Percentiles rank a stretch among this genome's conserved stretches.
Evolutionary conservation across 441 rosid genomes (phyloP).

Genomic region (Croton setiger): DNA sequence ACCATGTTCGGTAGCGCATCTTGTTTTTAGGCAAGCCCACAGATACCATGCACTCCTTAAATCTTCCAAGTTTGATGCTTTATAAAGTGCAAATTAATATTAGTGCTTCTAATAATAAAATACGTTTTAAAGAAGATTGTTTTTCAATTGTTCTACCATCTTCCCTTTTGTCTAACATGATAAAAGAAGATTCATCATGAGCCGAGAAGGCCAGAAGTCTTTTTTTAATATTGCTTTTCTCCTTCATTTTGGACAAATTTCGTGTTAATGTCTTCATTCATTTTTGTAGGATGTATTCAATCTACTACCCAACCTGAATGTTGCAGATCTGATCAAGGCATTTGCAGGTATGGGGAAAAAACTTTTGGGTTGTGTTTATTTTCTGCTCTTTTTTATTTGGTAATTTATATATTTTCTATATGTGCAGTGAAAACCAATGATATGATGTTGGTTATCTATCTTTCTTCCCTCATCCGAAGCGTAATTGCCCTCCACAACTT

Average conservation of each 20-base stretch:
- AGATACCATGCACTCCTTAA: not conserved
- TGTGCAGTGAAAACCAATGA: constrained; percentile 58
- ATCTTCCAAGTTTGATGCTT: not conserved
- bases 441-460: constrained; percentile 61
- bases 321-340: constrained; percentile 60
- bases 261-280: not conserved
- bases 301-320: constrained; percentile 70
- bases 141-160: not conserved
- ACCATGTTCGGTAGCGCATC: not conserved
- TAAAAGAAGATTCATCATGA: not conserved
- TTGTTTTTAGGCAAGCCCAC: not conserved
- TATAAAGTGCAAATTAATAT: not conserved
- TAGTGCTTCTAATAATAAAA: not conserved
- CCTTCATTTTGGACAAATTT: not conserved
- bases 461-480: constrained; percentile 56
- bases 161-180: not conserved
- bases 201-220: not conserved
- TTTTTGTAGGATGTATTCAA: constrained; percentile 56
- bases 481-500: constrained; percentile 57
- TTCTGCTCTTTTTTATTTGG: not conserved
- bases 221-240: not conserved
- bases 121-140: not conserved
- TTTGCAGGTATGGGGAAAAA: constrained; percentile 44
- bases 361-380: not conserved
- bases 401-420: not conserved